Percentiles rank a stretch among this genome's conserved stretches.
Evolutionary conservation across 2,329 filamentous ascomycete species (phyloP).

Genomic region (Venturia carpophila): DNA sequence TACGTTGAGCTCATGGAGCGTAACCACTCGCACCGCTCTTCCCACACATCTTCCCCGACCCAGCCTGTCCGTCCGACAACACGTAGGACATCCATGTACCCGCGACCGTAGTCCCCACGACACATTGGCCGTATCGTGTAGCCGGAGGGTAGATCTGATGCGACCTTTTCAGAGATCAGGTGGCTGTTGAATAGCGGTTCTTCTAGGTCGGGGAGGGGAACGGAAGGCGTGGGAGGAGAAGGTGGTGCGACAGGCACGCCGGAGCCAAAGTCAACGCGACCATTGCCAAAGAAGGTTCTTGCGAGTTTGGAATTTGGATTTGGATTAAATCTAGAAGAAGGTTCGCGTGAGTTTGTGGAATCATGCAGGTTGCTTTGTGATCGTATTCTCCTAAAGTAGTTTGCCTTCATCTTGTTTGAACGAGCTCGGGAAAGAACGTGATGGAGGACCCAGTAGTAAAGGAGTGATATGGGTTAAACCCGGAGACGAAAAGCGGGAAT

Average conservation of each 20-base stretch:
- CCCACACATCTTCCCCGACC: slow-evolving; percentile 21
- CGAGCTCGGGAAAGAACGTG: neutral
- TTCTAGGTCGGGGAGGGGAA: slow-evolving; percentile 17
- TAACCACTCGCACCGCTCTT: slow-evolving; percentile 22
- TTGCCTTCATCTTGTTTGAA: neutral
- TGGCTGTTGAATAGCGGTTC: slow-evolving; percentile 20
- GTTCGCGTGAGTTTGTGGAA: neutral
- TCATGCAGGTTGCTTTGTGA: neutral
- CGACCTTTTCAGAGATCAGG: slow-evolving; percentile 18
- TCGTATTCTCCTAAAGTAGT: neutral
- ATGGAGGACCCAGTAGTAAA: neutral
- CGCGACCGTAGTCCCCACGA: slow-evolving; percentile 21
- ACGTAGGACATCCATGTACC: slow-evolving; percentile 21
- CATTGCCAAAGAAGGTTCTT: slow-evolving; percentile 15
- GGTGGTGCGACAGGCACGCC: slow-evolving; percentile 13
- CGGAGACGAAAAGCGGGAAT: neutral
- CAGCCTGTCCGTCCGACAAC: slow-evolving; percentile 20
- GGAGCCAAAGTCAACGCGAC: slow-evolving; percentile 14
- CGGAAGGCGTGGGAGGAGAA: slow-evolving; percentile 7
- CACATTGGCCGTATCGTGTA: slow-evolving; percentile 22
- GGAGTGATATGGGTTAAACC: neutral
- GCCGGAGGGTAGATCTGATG: slow-evolving; percentile 21
- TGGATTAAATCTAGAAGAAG: slow-evolving; percentile 16
- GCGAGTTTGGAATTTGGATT: slow-evolving; percentile 15
- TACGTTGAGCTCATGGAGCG: slow-evolving; percentile 20